phyloP scores from a whole-genome alignment of 257 asterid species.

The Ophiorrhiza pumila region DNA sequence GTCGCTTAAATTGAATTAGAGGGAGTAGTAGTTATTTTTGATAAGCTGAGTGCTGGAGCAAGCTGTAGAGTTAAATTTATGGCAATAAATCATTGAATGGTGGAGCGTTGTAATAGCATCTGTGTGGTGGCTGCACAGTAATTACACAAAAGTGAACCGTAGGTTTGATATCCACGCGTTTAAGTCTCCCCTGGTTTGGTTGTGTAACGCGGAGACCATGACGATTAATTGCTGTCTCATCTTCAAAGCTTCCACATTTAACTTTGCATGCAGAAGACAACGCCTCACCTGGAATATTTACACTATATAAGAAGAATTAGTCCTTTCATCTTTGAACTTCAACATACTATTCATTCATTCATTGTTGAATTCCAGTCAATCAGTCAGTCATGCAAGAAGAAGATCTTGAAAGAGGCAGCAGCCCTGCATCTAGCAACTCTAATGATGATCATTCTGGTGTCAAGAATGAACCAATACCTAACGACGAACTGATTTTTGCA shows the following conservation, averaged over 20 bases:
- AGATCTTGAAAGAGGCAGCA: slow-evolving; percentile 8
- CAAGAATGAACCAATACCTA: neutral
- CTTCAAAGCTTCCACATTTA: too few species aligned
- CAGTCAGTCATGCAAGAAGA: slow-evolving; percentile 9
- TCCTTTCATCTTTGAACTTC: neutral
- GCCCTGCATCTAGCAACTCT: neutral
- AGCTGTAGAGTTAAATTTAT: too few species aligned
- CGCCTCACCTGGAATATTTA: too few species aligned
- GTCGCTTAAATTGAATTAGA: too few species aligned
- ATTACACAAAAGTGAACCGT: neutral
- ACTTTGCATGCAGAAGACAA: too few species aligned
- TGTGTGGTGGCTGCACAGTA: neutral
- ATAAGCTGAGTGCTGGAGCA: too few species aligned
- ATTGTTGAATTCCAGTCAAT: slow-evolving; percentile 4
- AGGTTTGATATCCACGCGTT: too few species aligned
- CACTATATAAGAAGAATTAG: too few species aligned
- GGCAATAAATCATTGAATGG: neutral
- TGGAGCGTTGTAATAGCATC: neutral
- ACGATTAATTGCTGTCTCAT: too few species aligned
- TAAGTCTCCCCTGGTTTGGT: too few species aligned
- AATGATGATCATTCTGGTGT: neutral
- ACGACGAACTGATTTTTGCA: neutral
- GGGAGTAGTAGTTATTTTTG: too few species aligned
- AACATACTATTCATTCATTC: neutral
- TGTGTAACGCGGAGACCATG: too few species aligned